Base-by-base conservation (phyloP, 768 basidiomycete genomes). In the Auriscalpium microsporum region DNA sequence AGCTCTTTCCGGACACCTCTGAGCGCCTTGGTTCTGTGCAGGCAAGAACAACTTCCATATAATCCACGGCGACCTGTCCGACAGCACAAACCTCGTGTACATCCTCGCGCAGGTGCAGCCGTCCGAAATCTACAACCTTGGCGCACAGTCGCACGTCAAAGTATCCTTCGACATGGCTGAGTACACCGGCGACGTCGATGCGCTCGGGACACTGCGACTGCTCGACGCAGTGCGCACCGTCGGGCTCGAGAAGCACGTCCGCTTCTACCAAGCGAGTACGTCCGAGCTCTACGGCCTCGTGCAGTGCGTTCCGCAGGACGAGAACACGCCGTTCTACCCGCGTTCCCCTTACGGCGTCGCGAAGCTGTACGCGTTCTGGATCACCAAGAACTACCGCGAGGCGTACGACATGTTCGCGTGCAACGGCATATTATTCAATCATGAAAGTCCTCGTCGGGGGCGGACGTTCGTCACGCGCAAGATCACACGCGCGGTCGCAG, bases 101-200 rank as follows among this genome's bases (percentile, higher is more conserved):
- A 87, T 97, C 75, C 86, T 98, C 68, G 87, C 95, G 3, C 85
- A 91, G 64, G 93, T 96, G 54, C 89, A 89, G 69, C 94, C 94
- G 2, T 86, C 92, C 19, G 95, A 98, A 73, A 86, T 98, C 58
- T 98, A 96, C 82, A 98, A 97, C 71, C 86, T 98, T 52, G 94
- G 93, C 46, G 94, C 94, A 14, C 94, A 98, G 71, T 93, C 90
- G 45, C 94, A 98, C 74, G 94, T 98, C 76, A 98, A 98, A 72
- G 94, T 98, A 61, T 96, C 94, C 28, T 98, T 98, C 70, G 95
- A 97, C 72, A 95, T 98, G 92, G 91, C 94, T 23, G 94, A 98
- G 72, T 98, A 98, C 75, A 98, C 95, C 0, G 94, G 90, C 50
- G 95, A 98, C 66, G 94, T 98, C 49, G 94, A 98, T 64, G 94